These are phyloP conservation scores for Aspergillus sparsus DNA, from an alignment of 495 filamentous ascomycete species.

Conservation along the genomic window DNA sequence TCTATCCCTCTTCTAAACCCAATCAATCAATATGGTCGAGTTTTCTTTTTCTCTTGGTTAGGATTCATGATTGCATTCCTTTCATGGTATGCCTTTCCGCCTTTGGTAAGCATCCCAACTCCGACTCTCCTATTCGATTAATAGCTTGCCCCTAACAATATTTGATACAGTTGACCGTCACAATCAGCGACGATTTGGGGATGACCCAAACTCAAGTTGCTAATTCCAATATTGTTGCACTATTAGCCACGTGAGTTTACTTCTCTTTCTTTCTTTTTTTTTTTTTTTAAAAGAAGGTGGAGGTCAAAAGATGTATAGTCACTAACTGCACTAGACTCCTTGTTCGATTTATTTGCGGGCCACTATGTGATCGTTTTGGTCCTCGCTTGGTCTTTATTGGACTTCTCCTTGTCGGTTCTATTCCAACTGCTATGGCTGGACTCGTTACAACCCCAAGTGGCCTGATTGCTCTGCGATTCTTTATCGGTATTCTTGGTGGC, in stretches of 20 bases:
- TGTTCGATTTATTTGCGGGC: constrained; percentile 79
- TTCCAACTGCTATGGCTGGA: constrained; percentile 84
- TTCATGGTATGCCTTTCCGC: constrained; percentile 84
- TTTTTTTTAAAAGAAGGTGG: neutral
- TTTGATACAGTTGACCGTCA: constrained; percentile 60
- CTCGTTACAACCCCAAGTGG: constrained; percentile 68
- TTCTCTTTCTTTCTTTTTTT: too few species aligned
- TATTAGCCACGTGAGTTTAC: constrained; percentile 73
- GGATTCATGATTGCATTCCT: constrained; percentile 97
- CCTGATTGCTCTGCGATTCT: constrained; percentile 80
- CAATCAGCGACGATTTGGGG: constrained; percentile 74
- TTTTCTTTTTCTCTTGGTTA: constrained; percentile 93
- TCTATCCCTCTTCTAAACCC: constrained; percentile 83
- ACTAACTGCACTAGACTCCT: constrained; percentile 57
- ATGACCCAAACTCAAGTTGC: constrained; percentile 72
- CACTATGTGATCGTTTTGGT: constrained; percentile 82
- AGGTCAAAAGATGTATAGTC: neutral
- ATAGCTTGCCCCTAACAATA: neutral
- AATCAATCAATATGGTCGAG: constrained; percentile 77
- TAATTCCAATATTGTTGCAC: constrained; percentile 90
- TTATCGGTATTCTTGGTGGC: constrained; percentile 89
- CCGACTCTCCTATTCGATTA: neutral
- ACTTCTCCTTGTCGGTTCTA: constrained; percentile 69
- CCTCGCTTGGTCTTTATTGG: constrained; percentile 79
- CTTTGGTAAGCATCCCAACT: constrained; percentile 59